Percentiles rank a stretch among this genome's conserved stretches.
phyloP scores from a whole-genome alignment of 1,284 basidiomycete species.

The Puccinia polysora region DNA sequence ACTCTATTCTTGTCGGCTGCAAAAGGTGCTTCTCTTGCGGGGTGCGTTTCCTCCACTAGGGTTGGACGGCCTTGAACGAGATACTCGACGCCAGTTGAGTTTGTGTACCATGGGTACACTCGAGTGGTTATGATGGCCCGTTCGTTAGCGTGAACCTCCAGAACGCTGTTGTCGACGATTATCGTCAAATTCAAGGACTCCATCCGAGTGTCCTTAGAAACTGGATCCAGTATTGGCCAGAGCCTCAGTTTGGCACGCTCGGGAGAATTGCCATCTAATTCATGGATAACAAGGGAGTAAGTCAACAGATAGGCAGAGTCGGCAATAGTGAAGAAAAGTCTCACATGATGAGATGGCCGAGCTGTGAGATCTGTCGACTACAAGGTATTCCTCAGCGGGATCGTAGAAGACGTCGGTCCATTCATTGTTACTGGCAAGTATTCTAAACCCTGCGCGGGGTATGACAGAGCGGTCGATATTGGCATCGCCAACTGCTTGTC shows the following conservation, averaged over 20 bases:
- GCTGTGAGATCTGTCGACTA: conserved; percentile 43
- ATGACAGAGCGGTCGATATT: background rate
- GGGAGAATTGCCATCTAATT: conserved; percentile 45
- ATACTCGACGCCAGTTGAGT: conserved; percentile 20
- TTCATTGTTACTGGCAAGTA: conserved; percentile 47
- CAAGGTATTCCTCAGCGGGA: conserved; percentile 44
- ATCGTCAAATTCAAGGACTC: conserved; percentile 48
- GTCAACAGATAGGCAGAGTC: background rate
- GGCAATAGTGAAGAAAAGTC: background rate
- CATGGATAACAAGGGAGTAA: background rate
- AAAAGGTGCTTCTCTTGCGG: background rate
- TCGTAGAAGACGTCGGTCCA: conserved; percentile 48
- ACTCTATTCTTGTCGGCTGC: background rate
- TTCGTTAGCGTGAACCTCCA: conserved; percentile 53
- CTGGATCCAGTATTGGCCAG: conserved; percentile 45
- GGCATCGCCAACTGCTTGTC: background rate
- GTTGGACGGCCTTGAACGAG: conserved; percentile 22
- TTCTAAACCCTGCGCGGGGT: conserved; percentile 45
- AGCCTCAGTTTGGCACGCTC: conserved; percentile 47
- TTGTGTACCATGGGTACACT: conserved; percentile 47
- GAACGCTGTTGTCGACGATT: conserved; percentile 50
- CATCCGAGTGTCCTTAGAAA: background rate
- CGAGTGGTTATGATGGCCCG: conserved; percentile 50
- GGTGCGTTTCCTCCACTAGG: conserved; percentile 4
- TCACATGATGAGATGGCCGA: conserved; percentile 46